Evolutionary conservation across 768 basidiomycete genomes (phyloP).

Genomic region (Russula foetens): DNA sequence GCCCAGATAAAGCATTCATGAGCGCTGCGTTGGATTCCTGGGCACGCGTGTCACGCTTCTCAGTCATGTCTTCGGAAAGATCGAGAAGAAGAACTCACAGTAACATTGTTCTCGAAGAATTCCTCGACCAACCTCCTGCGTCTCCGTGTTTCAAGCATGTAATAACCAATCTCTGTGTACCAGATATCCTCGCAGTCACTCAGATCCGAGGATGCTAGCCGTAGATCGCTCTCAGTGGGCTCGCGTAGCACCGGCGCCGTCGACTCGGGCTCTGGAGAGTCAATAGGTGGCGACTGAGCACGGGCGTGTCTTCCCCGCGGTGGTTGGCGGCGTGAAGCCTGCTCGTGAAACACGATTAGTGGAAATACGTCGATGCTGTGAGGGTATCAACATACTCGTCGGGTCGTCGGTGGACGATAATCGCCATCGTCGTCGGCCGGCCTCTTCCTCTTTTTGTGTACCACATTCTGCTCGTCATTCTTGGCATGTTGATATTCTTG

Average conservation of each 20-base stretch:
- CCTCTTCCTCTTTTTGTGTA: slow-evolving; percentile 44
- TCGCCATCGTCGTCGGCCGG: slow-evolving; percentile 44
- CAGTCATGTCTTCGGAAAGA: background rate
- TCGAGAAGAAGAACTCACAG: slow-evolving; percentile 36
- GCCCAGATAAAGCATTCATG: slow-evolving; percentile 50
- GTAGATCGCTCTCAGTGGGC: slow-evolving; percentile 35
- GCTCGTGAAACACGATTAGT: slow-evolving; percentile 16
- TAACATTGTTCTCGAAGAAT: slow-evolving; percentile 60
- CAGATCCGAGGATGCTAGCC: slow-evolving; percentile 62
- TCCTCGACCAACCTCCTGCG: slow-evolving; percentile 65
- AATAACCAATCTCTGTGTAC: slow-evolving; percentile 59
- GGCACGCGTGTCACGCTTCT: slow-evolving; percentile 8
- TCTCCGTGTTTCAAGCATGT: slow-evolving; percentile 63
- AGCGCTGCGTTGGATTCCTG: slow-evolving; percentile 66
- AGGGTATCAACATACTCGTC: slow-evolving; percentile 44
- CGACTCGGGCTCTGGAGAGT: slow-evolving; percentile 25
- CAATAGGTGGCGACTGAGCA: slow-evolving; percentile 20
- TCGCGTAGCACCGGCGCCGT: slow-evolving; percentile 26
- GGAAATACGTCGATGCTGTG: slow-evolving; percentile 4
- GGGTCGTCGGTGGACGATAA: slow-evolving; percentile 41
- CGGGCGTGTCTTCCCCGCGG: slow-evolving; percentile 33
- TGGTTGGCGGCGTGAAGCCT: slow-evolving; percentile 25
- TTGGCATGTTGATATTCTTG: slow-evolving; percentile 22
- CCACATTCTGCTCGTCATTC: slow-evolving; percentile 6
- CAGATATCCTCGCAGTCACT: slow-evolving; percentile 77